Evolutionary conservation across 495 filamentous ascomycete genomes (phyloP), one percentile per base, ranked within the genome.

Genomic region (Letharia lupina): DNA sequence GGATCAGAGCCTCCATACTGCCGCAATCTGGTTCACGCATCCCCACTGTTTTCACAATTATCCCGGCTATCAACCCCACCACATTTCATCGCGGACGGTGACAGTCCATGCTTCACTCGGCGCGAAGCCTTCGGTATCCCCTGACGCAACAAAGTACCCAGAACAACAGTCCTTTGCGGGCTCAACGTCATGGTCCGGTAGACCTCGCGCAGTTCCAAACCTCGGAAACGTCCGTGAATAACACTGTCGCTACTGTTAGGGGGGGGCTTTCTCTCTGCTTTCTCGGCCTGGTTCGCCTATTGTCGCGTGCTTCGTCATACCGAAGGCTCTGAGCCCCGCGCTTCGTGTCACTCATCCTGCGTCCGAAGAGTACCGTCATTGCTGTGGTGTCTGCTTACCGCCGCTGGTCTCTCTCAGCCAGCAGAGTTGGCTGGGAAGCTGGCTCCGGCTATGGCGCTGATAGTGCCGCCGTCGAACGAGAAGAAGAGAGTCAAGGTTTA

Each of bases 401-500:
- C 18, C 41, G 48, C 63, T 37, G 18, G 6, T 59, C 35, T 40
- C 50, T 28, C 12, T 37, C 33, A 37, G 15, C 15, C 31, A 37
- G 1, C 33, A 37, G 28, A 48, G 31, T 48, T 33, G 54, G 62
- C 35, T n/a, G 31, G 45, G 44, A 42, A 60, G 44, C 18, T 54
- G 42, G 31, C 31, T 41, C 47, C 41, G 39, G 60, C 79, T 76
- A 96, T 96, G 92, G 92, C 93, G 84, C 87, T 93, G 82, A 85
- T 88, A 72, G 84, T 91, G 80, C 87, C 89, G 77, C 84, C 88
- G 73, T 79, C 87, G 73, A 87, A 88, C 80, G 90, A 93, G 77
- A 91, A 89, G 83, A 96, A 93, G 82, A 89, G 94, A 81, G 94
- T 98, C 71, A 98, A 98, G 82, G 94, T 98, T 71, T 98, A 98